phyloP scores from a whole-genome alignment of 2,329 filamentous ascomycete species.

The Sphaerulina musiva region DNA sequence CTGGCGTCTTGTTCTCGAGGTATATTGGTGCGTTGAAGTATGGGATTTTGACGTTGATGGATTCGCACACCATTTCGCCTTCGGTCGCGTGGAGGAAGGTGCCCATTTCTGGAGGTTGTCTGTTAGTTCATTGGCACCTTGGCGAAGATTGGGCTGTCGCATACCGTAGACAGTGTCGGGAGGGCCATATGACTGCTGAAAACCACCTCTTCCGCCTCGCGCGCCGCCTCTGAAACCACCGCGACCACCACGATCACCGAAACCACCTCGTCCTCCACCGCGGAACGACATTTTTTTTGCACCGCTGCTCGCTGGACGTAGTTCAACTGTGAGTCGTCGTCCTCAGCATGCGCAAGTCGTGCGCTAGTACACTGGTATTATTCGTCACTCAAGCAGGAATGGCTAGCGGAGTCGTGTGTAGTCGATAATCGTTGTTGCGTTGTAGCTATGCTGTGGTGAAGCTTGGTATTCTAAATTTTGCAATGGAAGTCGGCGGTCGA shows the following conservation, averaged over 20 bases:
- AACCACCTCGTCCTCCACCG: conserved; percentile 22
- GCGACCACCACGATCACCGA: conserved; percentile 22
- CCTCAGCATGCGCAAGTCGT: conserved; percentile 1
- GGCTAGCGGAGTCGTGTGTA: neutral
- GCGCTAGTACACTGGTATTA: neutral
- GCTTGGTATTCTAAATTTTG: neutral
- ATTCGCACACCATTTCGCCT: conserved; percentile 96
- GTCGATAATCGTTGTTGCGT: neutral
- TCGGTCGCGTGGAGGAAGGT: conserved; percentile 90
- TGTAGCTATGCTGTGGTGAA: neutral
- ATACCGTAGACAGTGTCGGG: conserved; percentile 41
- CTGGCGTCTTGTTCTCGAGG: conserved; percentile 85
- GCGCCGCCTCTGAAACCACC: conserved; percentile 27
- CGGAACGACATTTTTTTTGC: conserved; percentile 25
- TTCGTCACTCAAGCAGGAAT: neutral
- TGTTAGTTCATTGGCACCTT: neutral
- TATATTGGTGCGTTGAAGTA: conserved; percentile 99
- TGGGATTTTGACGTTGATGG: conserved; percentile 88
- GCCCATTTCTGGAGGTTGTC: conserved; percentile 63
- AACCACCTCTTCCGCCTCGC: conserved; percentile 31
- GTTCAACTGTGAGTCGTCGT: neutral
- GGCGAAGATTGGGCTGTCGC: neutral
- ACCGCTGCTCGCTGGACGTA: neutral
- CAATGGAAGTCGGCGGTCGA: neutral
- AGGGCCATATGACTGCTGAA: conserved; percentile 38